Evolutionary conservation across 176 grass and related monocot species (phyloP), one percentile per base, ranked within the genome.

Genomic region (Eragrostis curvula): DNA sequence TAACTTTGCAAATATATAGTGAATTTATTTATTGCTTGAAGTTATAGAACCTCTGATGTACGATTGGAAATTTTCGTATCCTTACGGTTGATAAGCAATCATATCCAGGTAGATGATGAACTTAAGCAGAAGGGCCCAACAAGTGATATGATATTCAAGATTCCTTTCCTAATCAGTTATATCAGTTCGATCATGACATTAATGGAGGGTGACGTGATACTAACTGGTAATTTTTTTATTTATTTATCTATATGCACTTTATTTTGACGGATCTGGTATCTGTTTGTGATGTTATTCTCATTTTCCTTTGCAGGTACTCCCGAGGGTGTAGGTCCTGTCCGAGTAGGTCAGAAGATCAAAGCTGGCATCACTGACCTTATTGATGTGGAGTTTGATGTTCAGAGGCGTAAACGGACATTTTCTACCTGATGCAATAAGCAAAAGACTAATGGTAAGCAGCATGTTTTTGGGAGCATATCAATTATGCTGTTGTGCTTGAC

Each of bases 121-220:
- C 78, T 95, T 39, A 95, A 43, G 82, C 92, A 98, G 82, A 98
- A 95, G 82, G 96, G 96, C 5, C 76, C 88, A 5, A 98, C 96
- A 52, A 95, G 84, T 46, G 96, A 98, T 82, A 95, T 95, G 96
- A 80, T 98, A 79, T 98, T 98, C 77, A 94, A 98, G 71, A 80
- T 98, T 81, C 90, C 92, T 66, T 98, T 95, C 85, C 90, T 98
- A 13, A 91, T 98, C 29, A 98, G 92, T 27, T 88, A 98, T 83
- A 95, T 98, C 73, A 98, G 96, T 91, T 91, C 92, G 30, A 86
- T 98, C 39, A 91, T 98, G 86, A 95, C 96, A 57, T 70, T 98
- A 36, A 75, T 91, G 84, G 96, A 98, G 88, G 96, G 96, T 36
- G 96, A 98, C 77, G 92, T 98, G 79, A 98, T 98, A 81, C 78